These are phyloP conservation scores for Pichia cephalocereana DNA, from an alignment of 805 yeast genomes.

Conservation along the genomic window DNA sequence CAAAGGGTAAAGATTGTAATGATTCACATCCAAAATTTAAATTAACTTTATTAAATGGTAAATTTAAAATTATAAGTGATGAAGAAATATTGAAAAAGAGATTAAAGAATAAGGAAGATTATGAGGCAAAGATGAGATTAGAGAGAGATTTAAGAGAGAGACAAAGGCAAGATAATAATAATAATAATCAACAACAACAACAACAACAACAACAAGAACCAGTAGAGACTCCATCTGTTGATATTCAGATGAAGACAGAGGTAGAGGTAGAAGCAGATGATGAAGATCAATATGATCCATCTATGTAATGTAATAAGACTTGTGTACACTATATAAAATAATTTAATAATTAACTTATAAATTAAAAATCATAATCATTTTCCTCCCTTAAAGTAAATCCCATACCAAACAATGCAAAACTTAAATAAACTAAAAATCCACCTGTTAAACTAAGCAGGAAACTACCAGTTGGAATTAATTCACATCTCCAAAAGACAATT, in stretches of 20 bases:
- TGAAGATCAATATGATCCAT: neutral
- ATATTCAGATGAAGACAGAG: neutral
- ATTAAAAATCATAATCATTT: conserved; percentile 23
- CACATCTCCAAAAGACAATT: conserved; percentile 23
- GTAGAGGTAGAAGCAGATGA: neutral
- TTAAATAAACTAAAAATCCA: conserved; percentile 72
- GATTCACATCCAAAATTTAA: conserved; percentile 78
- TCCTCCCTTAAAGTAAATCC: conserved; percentile 57
- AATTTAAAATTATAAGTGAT: conserved; percentile 37
- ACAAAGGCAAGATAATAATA: neutral
- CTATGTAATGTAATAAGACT: too few relatives aligned
- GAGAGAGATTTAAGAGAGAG: conserved; percentile 3
- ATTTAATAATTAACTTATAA: too few relatives aligned
- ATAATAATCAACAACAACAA: too few relatives aligned
- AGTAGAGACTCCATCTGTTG: too few relatives aligned
- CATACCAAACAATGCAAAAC: conserved; percentile 72
- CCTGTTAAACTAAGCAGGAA: conserved; percentile 65
- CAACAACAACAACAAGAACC: too few relatives aligned
- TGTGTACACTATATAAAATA: too few relatives aligned
- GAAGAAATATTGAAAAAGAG: conserved; percentile 24
- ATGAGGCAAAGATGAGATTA: conserved; percentile 1
- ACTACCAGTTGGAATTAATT: conserved; percentile 21
- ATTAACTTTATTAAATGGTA: conserved; percentile 31
- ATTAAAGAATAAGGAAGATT: conserved; percentile 11
- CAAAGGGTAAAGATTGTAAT: conserved; percentile 73